A percentile compares a stretch with the other conserved stretches of the same genome.
Conservation (phyloP, 2,329 filamentous ascomycete species). For the Alternaria angustiovoidea region DNA sequence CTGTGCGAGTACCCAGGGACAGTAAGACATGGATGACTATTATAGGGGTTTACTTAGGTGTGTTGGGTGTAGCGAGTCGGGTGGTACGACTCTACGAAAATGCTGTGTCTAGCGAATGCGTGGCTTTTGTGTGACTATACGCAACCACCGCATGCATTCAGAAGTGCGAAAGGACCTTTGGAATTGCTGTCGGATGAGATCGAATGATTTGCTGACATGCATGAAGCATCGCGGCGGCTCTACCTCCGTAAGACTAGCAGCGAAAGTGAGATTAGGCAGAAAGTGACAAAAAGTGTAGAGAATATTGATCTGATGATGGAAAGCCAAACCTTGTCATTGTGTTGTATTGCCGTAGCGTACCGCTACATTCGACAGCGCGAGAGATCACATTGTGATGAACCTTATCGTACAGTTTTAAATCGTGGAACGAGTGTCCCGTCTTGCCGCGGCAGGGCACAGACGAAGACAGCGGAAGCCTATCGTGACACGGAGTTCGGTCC, state of each 20-base stretch:
- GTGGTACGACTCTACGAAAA: background rate
- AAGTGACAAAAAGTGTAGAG: background rate
- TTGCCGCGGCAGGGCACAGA: constrained; percentile 4
- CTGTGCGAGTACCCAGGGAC: constrained; percentile 7
- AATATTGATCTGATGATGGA: background rate
- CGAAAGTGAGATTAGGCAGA: background rate
- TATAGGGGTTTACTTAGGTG: background rate
- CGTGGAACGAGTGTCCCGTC: background rate
- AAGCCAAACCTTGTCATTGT: background rate
- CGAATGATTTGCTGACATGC: background rate
- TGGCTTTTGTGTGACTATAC: constrained; percentile 30
- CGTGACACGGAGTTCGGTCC: background rate
- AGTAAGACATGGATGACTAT: background rate
- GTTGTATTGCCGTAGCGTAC: constrained; percentile 4
- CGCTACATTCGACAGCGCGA: background rate
- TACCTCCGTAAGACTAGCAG: too few relatives aligned
- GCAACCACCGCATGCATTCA: background rate
- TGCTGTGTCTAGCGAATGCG: constrained; percentile 18
- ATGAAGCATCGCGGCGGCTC: background rate
- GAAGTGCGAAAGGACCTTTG: constrained; percentile 1
- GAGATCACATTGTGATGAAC: background rate
- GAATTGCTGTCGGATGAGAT: background rate
- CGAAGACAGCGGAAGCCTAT: constrained; percentile 1
- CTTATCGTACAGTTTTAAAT: background rate
- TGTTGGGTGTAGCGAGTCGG: constrained; percentile 2